A percentile compares a stretch with the other conserved stretches of the same genome.
phyloP scores from a whole-genome alignment of 306 rosid species.

The Parietaria judaica region DNA sequence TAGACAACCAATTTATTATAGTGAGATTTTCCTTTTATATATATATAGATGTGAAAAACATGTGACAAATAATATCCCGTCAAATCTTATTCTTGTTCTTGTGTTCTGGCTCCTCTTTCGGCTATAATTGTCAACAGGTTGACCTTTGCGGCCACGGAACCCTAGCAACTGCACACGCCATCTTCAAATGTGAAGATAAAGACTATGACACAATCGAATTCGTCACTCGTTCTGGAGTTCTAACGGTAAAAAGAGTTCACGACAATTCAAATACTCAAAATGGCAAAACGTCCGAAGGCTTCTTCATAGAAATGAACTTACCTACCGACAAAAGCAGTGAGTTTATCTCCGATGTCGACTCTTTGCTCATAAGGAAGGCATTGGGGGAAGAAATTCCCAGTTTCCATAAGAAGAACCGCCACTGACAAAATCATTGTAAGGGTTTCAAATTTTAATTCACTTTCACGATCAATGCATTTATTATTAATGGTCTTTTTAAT shows the following conservation, averaged over 20 bases:
- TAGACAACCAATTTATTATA: too few relatives aligned
- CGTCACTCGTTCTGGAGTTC: constrained; percentile 57
- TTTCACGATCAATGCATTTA: too few relatives aligned
- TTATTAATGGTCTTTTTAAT: too few relatives aligned
- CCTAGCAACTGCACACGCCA: constrained; percentile 55
- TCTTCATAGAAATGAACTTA: constrained; percentile 42
- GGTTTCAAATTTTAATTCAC: too few relatives aligned
- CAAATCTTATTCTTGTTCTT: too few relatives aligned
- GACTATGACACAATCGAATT: constrained; percentile 40
- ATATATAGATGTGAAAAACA: too few relatives aligned
- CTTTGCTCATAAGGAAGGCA: constrained; percentile 32
- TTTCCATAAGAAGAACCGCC: constrained; percentile 31
- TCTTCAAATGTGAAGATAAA: constrained; percentile 41
- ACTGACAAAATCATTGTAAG: constrained; percentile 42
- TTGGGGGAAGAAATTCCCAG: constrained; percentile 40
- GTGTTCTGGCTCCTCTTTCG: too few relatives aligned
- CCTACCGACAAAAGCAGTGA: constrained; percentile 33
- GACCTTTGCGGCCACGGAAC: constrained; percentile 86
- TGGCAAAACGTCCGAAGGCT: constrained; percentile 20
- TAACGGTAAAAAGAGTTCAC: constrained; percentile 34
- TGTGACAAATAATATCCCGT: too few relatives aligned
- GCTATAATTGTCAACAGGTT: constrained; percentile 58
- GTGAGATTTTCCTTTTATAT: too few relatives aligned
- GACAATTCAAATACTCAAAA: constrained; percentile 7
- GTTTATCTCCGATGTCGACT: constrained; percentile 21